phyloP scores from a whole-genome alignment of 2,329 filamentous ascomycete species.

The Triangularia verruculosa region DNA sequence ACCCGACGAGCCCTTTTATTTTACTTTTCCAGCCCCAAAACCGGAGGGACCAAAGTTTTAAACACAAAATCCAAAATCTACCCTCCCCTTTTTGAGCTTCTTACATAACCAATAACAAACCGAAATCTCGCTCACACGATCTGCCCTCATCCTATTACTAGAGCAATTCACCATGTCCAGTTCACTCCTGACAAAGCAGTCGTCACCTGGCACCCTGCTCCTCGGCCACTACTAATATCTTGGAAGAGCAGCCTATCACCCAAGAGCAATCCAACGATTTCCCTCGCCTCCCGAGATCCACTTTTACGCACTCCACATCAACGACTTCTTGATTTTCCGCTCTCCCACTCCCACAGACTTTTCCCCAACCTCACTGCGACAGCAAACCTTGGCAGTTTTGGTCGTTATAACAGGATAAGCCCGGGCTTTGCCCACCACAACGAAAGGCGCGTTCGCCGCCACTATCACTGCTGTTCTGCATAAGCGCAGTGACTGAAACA shows the following conservation, averaged over 20 bases:
- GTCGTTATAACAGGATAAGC: constrained; percentile 20
- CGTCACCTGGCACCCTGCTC: constrained; percentile 14
- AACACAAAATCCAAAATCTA: not conserved
- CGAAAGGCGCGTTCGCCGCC: constrained; percentile 30
- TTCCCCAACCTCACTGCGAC: constrained; percentile 6
- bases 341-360: constrained; percentile 13
- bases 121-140: not conserved
- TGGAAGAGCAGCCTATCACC: not conserved
- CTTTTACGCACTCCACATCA: constrained; percentile 24
- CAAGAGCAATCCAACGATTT: constrained; percentile 4
- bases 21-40: not conserved
- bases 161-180: constrained; percentile 18
- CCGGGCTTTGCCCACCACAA: constrained; percentile 29
- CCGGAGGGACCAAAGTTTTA: not conserved
- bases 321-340: constrained; percentile 21
- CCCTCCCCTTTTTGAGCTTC: constrained; percentile 1
- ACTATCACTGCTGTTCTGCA: constrained; percentile 30
- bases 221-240: constrained; percentile 17
- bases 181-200: constrained; percentile 21
- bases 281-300: constrained; percentile 19
- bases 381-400: constrained; percentile 27
- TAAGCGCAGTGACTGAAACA: constrained; percentile 28
- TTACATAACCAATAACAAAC: constrained; percentile 2
- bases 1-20: not conserved
- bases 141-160: not conserved